These are phyloP conservation scores for Candida silvicultrix DNA, from an alignment of 805 yeast species.

Conservation along the genomic window DNA sequence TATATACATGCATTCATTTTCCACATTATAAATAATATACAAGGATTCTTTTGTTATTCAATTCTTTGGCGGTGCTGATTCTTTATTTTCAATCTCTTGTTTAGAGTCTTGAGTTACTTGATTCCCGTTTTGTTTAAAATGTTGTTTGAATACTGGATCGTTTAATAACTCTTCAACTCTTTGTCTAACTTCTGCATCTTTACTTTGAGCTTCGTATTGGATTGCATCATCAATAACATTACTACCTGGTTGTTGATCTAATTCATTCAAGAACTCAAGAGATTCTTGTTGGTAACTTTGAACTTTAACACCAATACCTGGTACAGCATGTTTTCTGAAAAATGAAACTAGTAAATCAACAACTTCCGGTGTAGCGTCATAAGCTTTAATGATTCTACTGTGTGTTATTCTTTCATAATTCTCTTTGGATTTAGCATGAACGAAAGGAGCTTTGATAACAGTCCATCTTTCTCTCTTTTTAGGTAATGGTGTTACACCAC, in stretches of 20 bases:
- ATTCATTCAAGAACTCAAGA: slow-evolving; percentile 33
- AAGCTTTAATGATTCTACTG: slow-evolving; percentile 65
- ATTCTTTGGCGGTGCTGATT: too few species aligned
- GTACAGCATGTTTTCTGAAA: slow-evolving; percentile 65
- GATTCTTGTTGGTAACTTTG: slow-evolving; percentile 51
- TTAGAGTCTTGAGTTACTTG: background rate
- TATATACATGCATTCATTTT: slow-evolving; percentile 9
- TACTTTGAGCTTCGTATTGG: background rate
- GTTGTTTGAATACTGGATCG: slow-evolving; percentile 64
- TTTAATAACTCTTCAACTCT: slow-evolving; percentile 67
- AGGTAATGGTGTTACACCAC: slow-evolving; percentile 63
- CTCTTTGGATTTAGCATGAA: slow-evolving; percentile 89
- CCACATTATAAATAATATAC: too few species aligned
- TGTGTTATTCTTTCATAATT: slow-evolving; percentile 87
- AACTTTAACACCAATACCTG: slow-evolving; percentile 83
- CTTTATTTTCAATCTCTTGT: background rate
- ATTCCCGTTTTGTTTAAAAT: slow-evolving; percentile 18
- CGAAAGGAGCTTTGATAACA: slow-evolving; percentile 88
- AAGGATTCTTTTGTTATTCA: too few species aligned
- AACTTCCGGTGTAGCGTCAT: slow-evolving; percentile 81
- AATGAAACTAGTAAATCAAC: slow-evolving; percentile 78
- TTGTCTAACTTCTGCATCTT: slow-evolving; percentile 18
- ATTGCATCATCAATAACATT: slow-evolving; percentile 2
- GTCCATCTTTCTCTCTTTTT: slow-evolving; percentile 86
- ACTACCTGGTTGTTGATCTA: slow-evolving; percentile 26